phyloP scores from a whole-genome alignment of 2,329 filamentous ascomycete genomes.

The Nectriaceae sp. region DNA sequence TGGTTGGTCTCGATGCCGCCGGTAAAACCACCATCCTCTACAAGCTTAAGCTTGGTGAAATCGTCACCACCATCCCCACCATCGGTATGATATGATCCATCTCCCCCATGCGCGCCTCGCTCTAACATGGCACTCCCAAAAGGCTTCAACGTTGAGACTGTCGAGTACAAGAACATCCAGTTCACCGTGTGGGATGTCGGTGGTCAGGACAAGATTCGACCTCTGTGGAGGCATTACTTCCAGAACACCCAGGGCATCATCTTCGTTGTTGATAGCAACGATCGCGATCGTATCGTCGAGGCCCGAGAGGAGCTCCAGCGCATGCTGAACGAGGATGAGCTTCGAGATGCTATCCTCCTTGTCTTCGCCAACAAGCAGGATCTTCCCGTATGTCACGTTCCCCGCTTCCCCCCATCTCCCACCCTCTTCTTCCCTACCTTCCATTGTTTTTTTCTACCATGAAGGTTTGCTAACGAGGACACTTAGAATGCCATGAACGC shows the following conservation, averaged over 20 bases:
- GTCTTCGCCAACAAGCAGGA: constrained; percentile 99
- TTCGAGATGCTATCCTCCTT: constrained; percentile 92
- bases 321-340: constrained; percentile 98
- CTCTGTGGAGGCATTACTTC: constrained; percentile 99
- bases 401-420: constrained; percentile 16
- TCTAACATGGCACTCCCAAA: constrained; percentile 24
- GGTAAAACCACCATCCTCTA: constrained; percentile 99
- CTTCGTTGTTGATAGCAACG: constrained; percentile 99
- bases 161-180: constrained; percentile 99
- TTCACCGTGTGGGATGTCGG: constrained; percentile 99
- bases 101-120: constrained; percentile 1
- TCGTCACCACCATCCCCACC: constrained; percentile 98
- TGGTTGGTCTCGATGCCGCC: constrained; percentile 98
- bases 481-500: constrained; percentile 97
- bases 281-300: constrained; percentile 97
- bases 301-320: constrained; percentile 94
- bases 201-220: constrained; percentile 99
- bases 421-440: constrained; percentile 2
- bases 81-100: constrained; percentile 65
- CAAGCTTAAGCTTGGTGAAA: constrained; percentile 99
- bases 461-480: constrained; percentile 18
- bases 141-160: constrained; percentile 99
- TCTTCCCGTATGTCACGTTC: constrained; percentile 73
- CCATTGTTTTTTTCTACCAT: constrained; percentile 6
- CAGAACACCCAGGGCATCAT: constrained; percentile 99